A percentile compares a stretch with the other conserved stretches of the same genome.
phyloP scores from a whole-genome alignment of 2,329 filamentous ascomycete species.

The Fusarium lyarnte region DNA sequence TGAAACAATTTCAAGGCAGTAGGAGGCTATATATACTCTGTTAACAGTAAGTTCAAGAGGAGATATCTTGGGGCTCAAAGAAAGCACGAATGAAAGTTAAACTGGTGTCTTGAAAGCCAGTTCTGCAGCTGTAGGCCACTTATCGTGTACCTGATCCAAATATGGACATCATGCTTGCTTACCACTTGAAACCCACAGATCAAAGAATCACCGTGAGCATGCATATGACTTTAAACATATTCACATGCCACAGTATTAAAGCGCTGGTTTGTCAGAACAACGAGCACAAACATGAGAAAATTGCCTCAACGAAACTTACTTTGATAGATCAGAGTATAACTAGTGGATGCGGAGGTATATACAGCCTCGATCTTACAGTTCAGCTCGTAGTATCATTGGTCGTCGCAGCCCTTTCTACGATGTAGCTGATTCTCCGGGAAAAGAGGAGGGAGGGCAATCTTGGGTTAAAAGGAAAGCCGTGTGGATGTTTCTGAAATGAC shows the following conservation, averaged over 20 bases:
- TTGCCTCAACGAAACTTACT: constrained; percentile 41
- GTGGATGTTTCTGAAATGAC: neutral
- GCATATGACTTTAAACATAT: constrained; percentile 48
- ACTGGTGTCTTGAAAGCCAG: neutral
- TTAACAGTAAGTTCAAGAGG: neutral
- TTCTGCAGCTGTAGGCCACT: neutral
- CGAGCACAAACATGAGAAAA: constrained; percentile 22
- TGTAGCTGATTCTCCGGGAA: constrained; percentile 46
- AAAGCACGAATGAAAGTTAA: neutral
- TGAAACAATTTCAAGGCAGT: neutral
- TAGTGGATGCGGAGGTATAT: constrained; percentile 54
- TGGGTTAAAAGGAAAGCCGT: neutral
- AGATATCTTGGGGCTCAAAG: neutral
- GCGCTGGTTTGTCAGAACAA: constrained; percentile 45
- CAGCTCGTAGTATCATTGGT: constrained; percentile 53
- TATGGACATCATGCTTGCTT: neutral
- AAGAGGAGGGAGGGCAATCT: neutral
- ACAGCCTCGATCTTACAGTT: constrained; percentile 53
- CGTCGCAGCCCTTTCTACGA: constrained; percentile 49
- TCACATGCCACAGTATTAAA: constrained; percentile 56
- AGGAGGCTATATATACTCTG: neutral
- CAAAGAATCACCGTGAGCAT: neutral
- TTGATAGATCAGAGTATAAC: constrained; percentile 56
- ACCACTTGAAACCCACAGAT: neutral
- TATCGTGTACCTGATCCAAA: neutral